Evolutionary conservation across 1,284 basidiomycete species (phyloP).

Genomic region (Malassezia obtusa): DNA sequence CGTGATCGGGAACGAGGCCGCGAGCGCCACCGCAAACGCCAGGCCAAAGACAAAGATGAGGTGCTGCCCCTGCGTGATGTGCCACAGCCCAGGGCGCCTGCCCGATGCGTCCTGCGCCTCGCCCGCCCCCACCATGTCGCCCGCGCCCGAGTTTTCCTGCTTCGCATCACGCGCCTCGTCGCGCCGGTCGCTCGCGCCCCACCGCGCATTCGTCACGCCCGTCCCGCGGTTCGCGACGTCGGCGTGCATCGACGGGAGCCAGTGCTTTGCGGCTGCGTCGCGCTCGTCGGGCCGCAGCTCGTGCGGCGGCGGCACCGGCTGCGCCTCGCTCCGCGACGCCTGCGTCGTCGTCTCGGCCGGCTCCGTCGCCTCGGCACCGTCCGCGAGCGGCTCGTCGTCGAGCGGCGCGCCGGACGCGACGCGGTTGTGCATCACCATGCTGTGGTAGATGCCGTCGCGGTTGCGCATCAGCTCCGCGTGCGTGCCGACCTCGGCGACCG

Average conservation of each 20-base stretch:
- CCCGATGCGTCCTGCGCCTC: background rate
- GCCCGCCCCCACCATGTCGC: too few species aligned
- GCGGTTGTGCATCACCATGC: slow-evolving; percentile 40
- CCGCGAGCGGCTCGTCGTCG: background rate
- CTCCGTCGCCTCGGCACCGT: background rate
- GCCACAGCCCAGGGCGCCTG: background rate
- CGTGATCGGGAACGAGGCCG: slow-evolving; percentile 48
- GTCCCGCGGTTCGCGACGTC: slow-evolving; percentile 4
- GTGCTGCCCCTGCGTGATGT: slow-evolving; percentile 10
- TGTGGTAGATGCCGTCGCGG: slow-evolving; percentile 23
- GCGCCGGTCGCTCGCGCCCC: slow-evolving; percentile 9
- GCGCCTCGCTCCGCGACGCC: background rate
- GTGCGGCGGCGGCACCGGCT: background rate
- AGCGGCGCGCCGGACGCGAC: slow-evolving; percentile 10
- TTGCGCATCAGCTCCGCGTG: slow-evolving; percentile 32
- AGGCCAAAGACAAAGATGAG: slow-evolving; percentile 23
- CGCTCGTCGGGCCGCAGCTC: background rate
- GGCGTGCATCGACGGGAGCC: background rate
- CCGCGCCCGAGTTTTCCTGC: too few species aligned
- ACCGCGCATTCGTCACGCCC: background rate
- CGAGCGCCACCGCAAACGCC: slow-evolving; percentile 25
- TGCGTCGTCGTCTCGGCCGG: background rate
- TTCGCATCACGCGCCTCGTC: background rate
- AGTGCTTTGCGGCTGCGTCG: background rate
- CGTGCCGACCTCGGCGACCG: slow-evolving; percentile 36